Conservation (phyloP, 164 flowering plant genomes). For the Berberis vulgaris region DNA sequence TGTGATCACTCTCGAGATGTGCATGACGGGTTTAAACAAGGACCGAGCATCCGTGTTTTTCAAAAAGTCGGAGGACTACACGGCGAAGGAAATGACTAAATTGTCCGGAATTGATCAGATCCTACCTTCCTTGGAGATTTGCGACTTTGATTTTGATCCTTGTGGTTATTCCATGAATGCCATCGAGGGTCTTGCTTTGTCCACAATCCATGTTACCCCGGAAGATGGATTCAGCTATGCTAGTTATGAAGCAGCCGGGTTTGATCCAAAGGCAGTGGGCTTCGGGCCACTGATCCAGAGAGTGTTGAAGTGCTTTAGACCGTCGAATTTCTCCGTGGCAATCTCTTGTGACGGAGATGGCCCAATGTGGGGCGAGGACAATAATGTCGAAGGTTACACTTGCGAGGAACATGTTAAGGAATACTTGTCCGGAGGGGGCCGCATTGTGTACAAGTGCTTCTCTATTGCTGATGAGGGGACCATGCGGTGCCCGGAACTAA, state of each 20-base stretch:
- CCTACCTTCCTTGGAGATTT: slow-evolving; percentile 41
- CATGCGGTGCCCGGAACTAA: no score
- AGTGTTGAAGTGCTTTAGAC: slow-evolving; percentile 49
- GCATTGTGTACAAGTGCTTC: slow-evolving; percentile 32
- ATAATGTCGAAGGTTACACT: slow-evolving; percentile 29
- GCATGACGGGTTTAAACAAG: slow-evolving; percentile 65
- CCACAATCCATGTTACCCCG: slow-evolving; percentile 79
- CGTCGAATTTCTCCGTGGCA: slow-evolving; percentile 51
- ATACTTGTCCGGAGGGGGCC: slow-evolving; percentile 36
- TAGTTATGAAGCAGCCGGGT: slow-evolving; percentile 62
- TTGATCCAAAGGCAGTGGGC: slow-evolving; percentile 19
- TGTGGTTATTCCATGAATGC: slow-evolving; percentile 90
- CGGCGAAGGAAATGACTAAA: slow-evolving; percentile 47
- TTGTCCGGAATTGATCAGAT: slow-evolving; percentile 40
- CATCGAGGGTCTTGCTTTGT: slow-evolving; percentile 40
- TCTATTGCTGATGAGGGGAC: background rate
- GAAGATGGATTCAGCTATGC: slow-evolving; percentile 88
- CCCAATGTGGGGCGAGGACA: slow-evolving; percentile 17
- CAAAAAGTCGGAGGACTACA: slow-evolving; percentile 26
- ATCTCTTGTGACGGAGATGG: slow-evolving; percentile 21
- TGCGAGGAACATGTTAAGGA: slow-evolving; percentile 27
- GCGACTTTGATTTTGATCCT: slow-evolving; percentile 73
- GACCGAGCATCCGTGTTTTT: slow-evolving; percentile 44
- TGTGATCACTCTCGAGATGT: slow-evolving; percentile 50
- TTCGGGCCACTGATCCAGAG: slow-evolving; percentile 30